These are phyloP conservation scores for Phytophthora constricta DNA, from an alignment of 352 stramenopile genomes.

Conservation along the genomic window DNA sequence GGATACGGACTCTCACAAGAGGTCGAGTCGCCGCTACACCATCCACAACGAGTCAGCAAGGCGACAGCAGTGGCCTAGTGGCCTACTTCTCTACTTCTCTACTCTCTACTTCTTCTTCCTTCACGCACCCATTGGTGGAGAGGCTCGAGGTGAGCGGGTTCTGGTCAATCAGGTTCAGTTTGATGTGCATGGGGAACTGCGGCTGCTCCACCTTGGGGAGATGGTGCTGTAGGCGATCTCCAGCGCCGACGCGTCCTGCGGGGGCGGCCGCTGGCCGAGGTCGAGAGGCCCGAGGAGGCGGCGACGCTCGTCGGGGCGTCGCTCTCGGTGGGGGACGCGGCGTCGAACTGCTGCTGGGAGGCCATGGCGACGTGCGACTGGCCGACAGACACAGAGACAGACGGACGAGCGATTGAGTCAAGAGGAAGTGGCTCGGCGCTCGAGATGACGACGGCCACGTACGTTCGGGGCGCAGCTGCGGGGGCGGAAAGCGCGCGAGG, in stretches of 20 bases:
- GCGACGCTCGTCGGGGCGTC: slow-evolving; percentile 11
- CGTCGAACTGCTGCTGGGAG: slow-evolving; percentile 31
- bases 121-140: slow-evolving; percentile 43
- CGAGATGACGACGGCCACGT: not conserved
- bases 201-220: slow-evolving; percentile 72
- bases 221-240: slow-evolving; percentile 87
- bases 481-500: slow-evolving; percentile 25
- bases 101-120: not conserved
- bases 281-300: slow-evolving; percentile 6
- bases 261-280: slow-evolving; percentile 25
- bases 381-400: not conserved
- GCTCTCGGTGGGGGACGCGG: slow-evolving; percentile 9
- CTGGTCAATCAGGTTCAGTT: slow-evolving; percentile 84
- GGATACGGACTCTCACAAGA: slow-evolving; percentile 78
- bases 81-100: too few relatives aligned
- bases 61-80: too few relatives aligned
- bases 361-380: slow-evolving; percentile 17
- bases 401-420: not conserved
- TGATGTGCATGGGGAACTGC: slow-evolving; percentile 77
- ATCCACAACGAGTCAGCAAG: not conserved
- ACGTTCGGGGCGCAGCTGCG: slow-evolving; percentile 18
- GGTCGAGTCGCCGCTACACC: slow-evolving; percentile 51
- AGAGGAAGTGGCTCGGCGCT: not conserved
- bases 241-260: slow-evolving; percentile 46
- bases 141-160: slow-evolving; percentile 58